Percentiles rank a stretch among this genome's conserved stretches.
Evolutionary conservation across 768 basidiomycete genomes (phyloP).

Genomic region (Lactarius akahatsu): DNA sequence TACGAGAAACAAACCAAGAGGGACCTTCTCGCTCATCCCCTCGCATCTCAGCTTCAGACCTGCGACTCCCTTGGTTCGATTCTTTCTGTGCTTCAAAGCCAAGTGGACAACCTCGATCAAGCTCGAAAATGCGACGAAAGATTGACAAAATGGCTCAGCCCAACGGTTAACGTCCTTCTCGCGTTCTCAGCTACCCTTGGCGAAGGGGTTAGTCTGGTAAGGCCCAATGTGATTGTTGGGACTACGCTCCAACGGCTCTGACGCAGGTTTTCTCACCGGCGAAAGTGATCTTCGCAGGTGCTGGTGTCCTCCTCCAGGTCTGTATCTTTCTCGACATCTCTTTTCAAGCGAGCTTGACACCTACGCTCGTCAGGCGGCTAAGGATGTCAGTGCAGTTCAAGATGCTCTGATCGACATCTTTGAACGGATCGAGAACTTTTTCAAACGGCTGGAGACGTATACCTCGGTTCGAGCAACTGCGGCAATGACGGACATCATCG

Average conservation of each 20-base stretch:
- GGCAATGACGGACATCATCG: neutral
- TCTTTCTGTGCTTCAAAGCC: neutral
- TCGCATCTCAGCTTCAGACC: neutral
- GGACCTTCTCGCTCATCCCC: constrained; percentile 4
- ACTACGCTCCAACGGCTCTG: too few relatives aligned
- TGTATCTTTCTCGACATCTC: neutral
- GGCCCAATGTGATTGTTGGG: neutral
- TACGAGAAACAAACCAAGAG: constrained; percentile 1
- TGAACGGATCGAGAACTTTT: neutral
- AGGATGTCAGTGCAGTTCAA: neutral
- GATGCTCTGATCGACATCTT: neutral
- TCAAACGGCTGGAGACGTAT: neutral
- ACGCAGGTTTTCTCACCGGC: neutral
- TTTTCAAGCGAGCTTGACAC: neutral
- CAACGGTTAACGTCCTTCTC: neutral
- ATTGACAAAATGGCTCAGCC: neutral
- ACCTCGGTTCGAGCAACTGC: neutral
- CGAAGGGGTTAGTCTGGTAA: constrained; percentile 1
- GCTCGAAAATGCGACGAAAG: neutral
- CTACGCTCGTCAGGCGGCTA: neutral
- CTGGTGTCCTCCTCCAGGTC: neutral
- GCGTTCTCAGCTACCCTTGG: constrained; percentile 8
- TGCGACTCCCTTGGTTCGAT: neutral
- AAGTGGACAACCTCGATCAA: neutral
- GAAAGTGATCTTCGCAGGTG: constrained; percentile 7